Evolutionary conservation across 495 filamentous ascomycete genomes (phyloP).

Genomic region (Lepraria neglecta): DNA sequence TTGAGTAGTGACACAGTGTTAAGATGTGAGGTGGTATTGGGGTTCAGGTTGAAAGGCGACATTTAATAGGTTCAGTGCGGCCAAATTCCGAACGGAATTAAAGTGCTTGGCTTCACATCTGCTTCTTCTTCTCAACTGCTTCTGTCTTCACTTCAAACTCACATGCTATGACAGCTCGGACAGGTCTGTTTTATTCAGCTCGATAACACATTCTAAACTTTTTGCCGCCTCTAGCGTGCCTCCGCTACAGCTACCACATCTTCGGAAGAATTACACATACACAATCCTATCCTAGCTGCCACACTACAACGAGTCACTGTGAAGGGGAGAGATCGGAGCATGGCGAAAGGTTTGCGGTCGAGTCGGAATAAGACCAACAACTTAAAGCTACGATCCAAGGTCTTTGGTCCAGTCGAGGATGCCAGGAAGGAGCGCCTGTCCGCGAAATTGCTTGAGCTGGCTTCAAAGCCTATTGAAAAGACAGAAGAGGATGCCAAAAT

Average conservation of each 20-base stretch:
- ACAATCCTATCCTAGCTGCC: background rate
- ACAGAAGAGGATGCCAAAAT: slow-evolving; percentile 10
- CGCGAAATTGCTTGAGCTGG: slow-evolving; percentile 70
- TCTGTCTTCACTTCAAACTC: background rate
- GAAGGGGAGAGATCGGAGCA: slow-evolving; percentile 31
- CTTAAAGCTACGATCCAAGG: slow-evolving; percentile 61
- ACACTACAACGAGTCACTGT: background rate
- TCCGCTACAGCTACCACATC: background rate
- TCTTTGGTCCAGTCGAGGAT: slow-evolving; percentile 72
- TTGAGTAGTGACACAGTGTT: background rate
- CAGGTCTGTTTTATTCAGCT: background rate
- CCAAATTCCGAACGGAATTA: slow-evolving; percentile 6
- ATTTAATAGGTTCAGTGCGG: background rate
- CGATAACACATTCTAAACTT: background rate
- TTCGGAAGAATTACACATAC: background rate
- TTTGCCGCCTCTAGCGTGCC: too few relatives aligned
- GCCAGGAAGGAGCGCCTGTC: slow-evolving; percentile 72
- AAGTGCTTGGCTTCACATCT: background rate
- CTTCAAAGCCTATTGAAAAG: slow-evolving; percentile 55
- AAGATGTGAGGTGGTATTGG: background rate
- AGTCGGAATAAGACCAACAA: slow-evolving; percentile 73
- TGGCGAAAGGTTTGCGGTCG: slow-evolving; percentile 78
- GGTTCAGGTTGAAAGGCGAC: slow-evolving; percentile 1
- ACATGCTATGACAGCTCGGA: background rate
- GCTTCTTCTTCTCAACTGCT: background rate